Conservation (phyloP, 805 yeast genomes). For the Myxozyma monticola region DNA sequence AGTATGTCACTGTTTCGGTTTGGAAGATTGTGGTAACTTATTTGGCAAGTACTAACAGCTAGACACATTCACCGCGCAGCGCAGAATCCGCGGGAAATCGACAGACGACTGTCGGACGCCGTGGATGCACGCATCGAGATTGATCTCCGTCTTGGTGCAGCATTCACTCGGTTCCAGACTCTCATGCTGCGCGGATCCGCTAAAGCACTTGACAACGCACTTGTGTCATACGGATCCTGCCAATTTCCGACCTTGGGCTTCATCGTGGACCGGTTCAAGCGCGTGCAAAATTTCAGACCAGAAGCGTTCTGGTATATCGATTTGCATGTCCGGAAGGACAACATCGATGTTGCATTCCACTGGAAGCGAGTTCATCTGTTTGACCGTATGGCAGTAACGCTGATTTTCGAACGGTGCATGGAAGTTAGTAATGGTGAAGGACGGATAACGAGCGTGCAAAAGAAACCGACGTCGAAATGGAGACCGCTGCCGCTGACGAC, state of each 20-base stretch:
- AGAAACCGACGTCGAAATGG: conserved; percentile 68
- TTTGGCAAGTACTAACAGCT: background rate
- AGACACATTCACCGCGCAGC: conserved; percentile 76
- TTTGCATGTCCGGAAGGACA: conserved; percentile 40
- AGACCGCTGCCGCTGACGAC: conserved; percentile 88
- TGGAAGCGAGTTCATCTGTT: conserved; percentile 77
- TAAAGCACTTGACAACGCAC: conserved; percentile 30
- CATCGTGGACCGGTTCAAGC: conserved; percentile 84
- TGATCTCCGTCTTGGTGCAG: conserved; percentile 84
- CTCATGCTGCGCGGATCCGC: conserved; percentile 40
- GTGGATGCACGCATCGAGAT: conserved; percentile 83
- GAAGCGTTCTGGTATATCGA: conserved; percentile 81
- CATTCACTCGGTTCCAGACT: conserved; percentile 81
- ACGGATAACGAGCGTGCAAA: conserved; percentile 50
- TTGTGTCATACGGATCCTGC: conserved; percentile 84
- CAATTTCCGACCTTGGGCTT: conserved; percentile 97
- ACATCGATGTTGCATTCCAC: conserved; percentile 45
- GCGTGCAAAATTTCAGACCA: conserved; percentile 67
- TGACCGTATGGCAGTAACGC: conserved; percentile 64
- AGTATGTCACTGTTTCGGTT: background rate
- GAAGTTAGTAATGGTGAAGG: conserved; percentile 52
- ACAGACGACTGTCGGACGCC: conserved; percentile 72
- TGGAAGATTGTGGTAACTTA: background rate
- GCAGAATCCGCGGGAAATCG: conserved; percentile 59
- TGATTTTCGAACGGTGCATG: conserved; percentile 69